Evolutionary conservation across 805 yeast species (phyloP).

Genomic region (Kuraishia floccosa): DNA sequence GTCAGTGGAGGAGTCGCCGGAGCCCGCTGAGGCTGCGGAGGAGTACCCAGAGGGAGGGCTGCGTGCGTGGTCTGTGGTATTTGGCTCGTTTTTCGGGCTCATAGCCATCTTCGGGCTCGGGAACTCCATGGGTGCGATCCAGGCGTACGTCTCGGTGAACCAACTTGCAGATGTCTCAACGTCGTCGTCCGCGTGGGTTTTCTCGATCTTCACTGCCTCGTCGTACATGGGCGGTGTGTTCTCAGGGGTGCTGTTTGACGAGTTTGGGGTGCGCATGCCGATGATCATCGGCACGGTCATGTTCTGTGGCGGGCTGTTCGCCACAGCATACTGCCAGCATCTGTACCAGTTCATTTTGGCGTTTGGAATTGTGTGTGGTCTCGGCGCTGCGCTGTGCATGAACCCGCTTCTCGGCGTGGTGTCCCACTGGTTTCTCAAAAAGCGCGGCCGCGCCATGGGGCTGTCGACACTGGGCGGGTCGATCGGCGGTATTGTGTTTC

Average conservation of each 20-base stretch:
- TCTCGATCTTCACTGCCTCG: conserved; percentile 42
- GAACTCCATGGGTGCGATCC: conserved; percentile 52
- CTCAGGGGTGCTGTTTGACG: conserved; percentile 48
- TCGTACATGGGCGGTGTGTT: conserved; percentile 36
- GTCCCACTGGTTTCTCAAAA: conserved; percentile 31
- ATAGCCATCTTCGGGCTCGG: conserved; percentile 42
- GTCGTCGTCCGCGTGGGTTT: conserved; percentile 51
- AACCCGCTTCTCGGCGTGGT: conserved; percentile 32
- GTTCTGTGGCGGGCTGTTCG: conserved; percentile 35
- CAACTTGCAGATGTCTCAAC: conserved; percentile 35
- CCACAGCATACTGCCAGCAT: conserved; percentile 29
- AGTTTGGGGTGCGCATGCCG: conserved; percentile 34
- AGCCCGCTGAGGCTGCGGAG: no score
- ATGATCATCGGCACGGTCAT: conserved; percentile 28
- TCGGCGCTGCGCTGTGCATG: conserved; percentile 30
- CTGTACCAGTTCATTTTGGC: conserved; percentile 28
- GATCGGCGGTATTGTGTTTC: conserved; percentile 53
- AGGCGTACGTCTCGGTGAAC: conserved; percentile 44
- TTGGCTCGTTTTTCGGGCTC: conserved; percentile 49
- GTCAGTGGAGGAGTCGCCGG: no score
- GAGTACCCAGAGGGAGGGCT: conserved; percentile 51
- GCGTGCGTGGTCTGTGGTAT: conserved; percentile 40
- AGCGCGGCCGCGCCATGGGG: conserved; percentile 25
- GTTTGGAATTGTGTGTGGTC: conserved; percentile 26
- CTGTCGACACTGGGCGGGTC: conserved; percentile 43